A percentile compares a stretch with the other conserved stretches of the same genome.
Evolutionary conservation across 768 basidiomycete genomes (phyloP).

Genomic region (Lentinula sp.): DNA sequence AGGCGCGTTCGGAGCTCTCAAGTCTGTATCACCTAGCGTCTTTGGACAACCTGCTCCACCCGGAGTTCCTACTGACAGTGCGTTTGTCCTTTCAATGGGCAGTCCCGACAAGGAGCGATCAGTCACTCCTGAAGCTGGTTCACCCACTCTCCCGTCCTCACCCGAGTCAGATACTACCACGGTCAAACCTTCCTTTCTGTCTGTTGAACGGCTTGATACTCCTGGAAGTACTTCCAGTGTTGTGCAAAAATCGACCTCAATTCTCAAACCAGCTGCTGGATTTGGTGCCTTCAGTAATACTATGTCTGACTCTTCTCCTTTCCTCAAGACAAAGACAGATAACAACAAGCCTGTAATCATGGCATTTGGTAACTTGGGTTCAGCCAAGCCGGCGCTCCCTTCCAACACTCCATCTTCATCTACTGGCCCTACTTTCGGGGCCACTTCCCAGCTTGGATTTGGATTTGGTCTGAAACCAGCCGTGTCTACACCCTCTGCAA

Average conservation of each 20-base stretch:
- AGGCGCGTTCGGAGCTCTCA: not conserved
- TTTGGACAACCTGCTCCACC: not conserved
- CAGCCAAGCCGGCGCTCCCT: constrained; percentile 9
- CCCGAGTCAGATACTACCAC: not conserved
- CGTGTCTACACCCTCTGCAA: constrained; percentile 18
- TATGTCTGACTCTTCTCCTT: constrained; percentile 42
- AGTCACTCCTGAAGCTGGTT: not conserved
- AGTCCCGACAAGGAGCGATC: not conserved
- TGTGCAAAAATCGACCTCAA: constrained; percentile 25
- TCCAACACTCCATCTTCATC: constrained; percentile 12
- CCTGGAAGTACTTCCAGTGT: constrained; percentile 33
- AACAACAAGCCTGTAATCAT: constrained; percentile 25
- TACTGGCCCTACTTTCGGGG: constrained; percentile 29
- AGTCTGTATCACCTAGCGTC: not conserved
- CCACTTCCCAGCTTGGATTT: constrained; percentile 15
- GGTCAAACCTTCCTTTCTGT: constrained; percentile 16
- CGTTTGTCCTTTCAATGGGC: not conserved
- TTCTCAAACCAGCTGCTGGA: constrained; percentile 32
- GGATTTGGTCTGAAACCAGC: constrained; percentile 26
- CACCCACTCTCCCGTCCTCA: not conserved
- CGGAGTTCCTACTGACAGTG: not conserved
- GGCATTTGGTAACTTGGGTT: constrained; percentile 22
- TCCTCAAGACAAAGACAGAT: constrained; percentile 33
- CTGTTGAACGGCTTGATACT: constrained; percentile 10
- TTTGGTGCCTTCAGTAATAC: constrained; percentile 38